phyloP scores from a whole-genome alignment of 139 green algal genomes.

The Trebouxia sp. region DNA sequence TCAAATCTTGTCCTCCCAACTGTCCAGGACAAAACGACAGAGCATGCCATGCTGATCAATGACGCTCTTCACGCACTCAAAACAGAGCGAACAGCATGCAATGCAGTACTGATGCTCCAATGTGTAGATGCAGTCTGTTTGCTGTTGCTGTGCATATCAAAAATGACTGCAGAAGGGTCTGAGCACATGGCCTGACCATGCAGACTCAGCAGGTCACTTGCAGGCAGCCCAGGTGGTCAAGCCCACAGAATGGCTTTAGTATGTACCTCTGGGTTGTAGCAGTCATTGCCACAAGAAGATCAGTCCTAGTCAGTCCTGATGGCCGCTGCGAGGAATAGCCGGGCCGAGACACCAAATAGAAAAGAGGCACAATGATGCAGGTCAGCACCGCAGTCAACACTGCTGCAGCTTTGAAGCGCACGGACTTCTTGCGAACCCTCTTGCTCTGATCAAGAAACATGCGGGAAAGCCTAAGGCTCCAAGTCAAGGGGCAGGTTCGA shows the following conservation, averaged over 20 bases:
- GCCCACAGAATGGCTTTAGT: neutral
- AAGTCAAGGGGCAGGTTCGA: no score
- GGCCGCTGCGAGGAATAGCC: neutral
- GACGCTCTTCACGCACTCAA: no score
- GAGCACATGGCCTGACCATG: no score
- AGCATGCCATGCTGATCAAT: no score
- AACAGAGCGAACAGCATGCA: no score
- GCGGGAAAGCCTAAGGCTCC: no score
- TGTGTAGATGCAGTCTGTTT: no score
- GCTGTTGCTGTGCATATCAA: no score
- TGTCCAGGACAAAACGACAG: no score
- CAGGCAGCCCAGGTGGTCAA: neutral
- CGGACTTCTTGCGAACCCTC: neutral
- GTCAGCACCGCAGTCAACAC: neutral
- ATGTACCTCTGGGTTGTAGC: neutral
- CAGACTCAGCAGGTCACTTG: neutral
- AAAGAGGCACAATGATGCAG: neutral
- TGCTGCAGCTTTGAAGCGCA: neutral
- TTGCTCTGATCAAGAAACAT: slow-evolving; percentile 6
- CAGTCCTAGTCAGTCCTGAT: neutral
- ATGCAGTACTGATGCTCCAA: no score
- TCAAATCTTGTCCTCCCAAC: no score
- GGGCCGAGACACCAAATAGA: neutral
- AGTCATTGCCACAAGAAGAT: slow-evolving; percentile 13
- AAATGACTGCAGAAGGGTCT: no score